Evolutionary conservation across 2,329 filamentous ascomycete genomes (phyloP).

Genomic region (Paraconiothyrium brasiliense): DNA sequence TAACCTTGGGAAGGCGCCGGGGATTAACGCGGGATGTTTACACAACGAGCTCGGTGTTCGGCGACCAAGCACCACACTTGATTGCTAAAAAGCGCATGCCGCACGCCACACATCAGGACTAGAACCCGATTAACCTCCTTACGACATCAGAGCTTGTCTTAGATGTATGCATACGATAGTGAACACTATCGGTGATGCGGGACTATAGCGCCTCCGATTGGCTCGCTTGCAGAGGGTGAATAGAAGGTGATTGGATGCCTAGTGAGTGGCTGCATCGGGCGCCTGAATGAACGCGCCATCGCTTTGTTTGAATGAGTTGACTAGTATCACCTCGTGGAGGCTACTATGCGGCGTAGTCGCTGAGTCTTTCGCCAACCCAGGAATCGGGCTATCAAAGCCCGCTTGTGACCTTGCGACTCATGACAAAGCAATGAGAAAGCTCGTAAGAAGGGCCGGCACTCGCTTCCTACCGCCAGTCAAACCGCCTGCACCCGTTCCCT

Average conservation of each 20-base stretch:
- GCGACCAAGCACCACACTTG: not conserved
- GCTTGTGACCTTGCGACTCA: not conserved
- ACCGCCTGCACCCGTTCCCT: not conserved
- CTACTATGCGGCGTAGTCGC: conserved; percentile 6
- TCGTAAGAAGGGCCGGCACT: no score
- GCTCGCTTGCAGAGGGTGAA: conserved; percentile 12
- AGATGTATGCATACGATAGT: not conserved
- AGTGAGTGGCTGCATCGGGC: not conserved
- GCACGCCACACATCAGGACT: not conserved
- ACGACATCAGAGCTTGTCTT: not conserved
- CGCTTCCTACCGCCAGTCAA: not conserved
- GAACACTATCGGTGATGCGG: not conserved
- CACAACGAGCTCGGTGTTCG: conserved; percentile 10
- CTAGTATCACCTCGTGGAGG: not conserved
- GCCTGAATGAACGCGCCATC: not conserved
- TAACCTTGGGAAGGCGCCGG: not conserved
- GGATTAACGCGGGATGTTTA: conserved; percentile 8
- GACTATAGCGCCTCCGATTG: conserved; percentile 15
- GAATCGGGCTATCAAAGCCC: not conserved
- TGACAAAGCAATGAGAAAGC: not conserved
- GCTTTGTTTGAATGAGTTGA: conserved; percentile 3
- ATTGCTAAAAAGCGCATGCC: not conserved
- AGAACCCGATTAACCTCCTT: not conserved
- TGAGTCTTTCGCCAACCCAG: not conserved
- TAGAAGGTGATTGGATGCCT: not conserved